Base-by-base conservation (phyloP, 768 basidiomycete species). In the Rhodotorula babjevae region DNA sequence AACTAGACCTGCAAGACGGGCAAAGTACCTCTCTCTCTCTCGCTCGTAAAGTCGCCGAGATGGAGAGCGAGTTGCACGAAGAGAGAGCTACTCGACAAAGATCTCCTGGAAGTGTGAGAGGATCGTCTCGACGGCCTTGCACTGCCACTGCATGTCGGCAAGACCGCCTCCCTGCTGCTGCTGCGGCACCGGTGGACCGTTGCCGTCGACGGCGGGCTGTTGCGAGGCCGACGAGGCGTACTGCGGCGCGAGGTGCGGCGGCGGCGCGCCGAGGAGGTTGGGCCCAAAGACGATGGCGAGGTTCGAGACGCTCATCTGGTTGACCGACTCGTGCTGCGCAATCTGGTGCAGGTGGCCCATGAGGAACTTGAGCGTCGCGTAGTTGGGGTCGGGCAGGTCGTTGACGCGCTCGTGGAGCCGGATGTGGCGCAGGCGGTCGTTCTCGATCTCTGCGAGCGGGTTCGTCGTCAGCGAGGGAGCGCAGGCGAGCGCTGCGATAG, bases 301-400 rank as follows among this genome's bases (percentile, higher is more conserved):
- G 81, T 98, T 98, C 76, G 90, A 89, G 73, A 90, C 87, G 10
- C 90, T 88, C 95, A 98, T 97, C 50, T 90, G 88, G 81, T 97
- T 98, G 57, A 87, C 85, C 19, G 85, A 80, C 72, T 92, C 88
- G 76, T 87, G 86, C 77, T 88, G 85, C 57, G 86, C 86, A 69
- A 96, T 87, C 94, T 86, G 87, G 82, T 97, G 86, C 72, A 99
- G 83, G 82, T 99, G 96, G 21, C 91, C 93, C 84, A 99, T 85
- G 81, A 98, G 90, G 81, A 86, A 96, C 80, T 98, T 97, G 63
- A 98, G 84, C 2, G 95, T 95, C 3, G 96, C 92, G 79, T 99
- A 99, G 81, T 98, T 97, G n/a, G 96, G 87, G 82, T 99, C 96
- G 21, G 96, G 95, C 65, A 99, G 85, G 76, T 97, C 95, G 78